A percentile compares a stretch with the other conserved stretches of the same genome.
Evolutionary conservation across 257 asterid species (phyloP).

Genomic region (Penstemon eatonii): DNA sequence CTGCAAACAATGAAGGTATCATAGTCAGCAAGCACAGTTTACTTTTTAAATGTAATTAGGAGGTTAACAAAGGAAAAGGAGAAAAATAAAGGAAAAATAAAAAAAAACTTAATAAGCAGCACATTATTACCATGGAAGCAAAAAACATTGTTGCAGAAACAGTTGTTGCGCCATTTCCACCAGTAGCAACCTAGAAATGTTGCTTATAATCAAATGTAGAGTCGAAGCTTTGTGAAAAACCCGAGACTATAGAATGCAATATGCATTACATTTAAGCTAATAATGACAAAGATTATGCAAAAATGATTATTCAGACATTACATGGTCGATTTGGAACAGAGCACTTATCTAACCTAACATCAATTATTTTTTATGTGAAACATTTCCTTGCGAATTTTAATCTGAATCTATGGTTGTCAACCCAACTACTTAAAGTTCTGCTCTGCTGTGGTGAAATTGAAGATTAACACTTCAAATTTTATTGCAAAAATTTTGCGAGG

Average conservation of each 20-base stretch:
- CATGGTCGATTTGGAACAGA: neutral
- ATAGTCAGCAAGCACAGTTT: slow-evolving; percentile 10
- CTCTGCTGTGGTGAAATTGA: neutral
- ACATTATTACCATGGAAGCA: slow-evolving; percentile 70
- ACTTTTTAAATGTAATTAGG: neutral
- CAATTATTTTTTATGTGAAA: neutral
- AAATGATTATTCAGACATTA: neutral
- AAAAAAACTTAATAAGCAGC: slow-evolving; percentile 8
- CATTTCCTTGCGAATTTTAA: slow-evolving; percentile 5
- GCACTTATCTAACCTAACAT: neutral
- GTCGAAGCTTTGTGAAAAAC: slow-evolving; percentile 8
- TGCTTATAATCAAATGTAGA: slow-evolving; percentile 25
- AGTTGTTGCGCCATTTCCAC: slow-evolving; percentile 93
- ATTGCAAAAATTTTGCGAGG: slow-evolving; percentile 9
- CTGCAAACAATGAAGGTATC: slow-evolving; percentile 38
- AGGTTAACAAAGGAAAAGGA: neutral
- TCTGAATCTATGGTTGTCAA: neutral
- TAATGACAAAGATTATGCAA: neutral
- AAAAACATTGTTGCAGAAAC: slow-evolving; percentile 95
- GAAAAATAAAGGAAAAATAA: neutral
- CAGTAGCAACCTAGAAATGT: slow-evolving; percentile 68
- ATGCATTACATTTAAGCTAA: neutral
- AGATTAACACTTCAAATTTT: neutral
- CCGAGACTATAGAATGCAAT: slow-evolving; percentile 8
- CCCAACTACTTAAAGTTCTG: neutral